Percentiles rank a stretch among this genome's conserved stretches.
Conservation (phyloP, 2,329 filamentous ascomycete species). For the Westerdykella ornata region DNA sequence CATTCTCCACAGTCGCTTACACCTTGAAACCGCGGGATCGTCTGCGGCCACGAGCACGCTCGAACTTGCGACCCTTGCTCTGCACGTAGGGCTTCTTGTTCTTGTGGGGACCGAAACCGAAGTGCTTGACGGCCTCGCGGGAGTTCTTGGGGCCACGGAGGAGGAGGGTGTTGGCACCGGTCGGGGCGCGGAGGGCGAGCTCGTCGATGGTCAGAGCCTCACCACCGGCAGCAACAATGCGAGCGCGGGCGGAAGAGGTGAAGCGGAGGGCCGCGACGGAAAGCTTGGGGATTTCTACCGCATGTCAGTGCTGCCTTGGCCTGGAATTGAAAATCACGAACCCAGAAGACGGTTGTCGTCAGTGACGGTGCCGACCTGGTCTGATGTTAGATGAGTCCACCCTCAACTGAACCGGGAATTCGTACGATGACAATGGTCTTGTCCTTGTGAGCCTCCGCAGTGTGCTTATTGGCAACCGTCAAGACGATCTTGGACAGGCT, state of each 20-base stretch:
- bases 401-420: constrained; percentile 1
- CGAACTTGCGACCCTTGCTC: constrained; percentile 99
- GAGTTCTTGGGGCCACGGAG: constrained; percentile 98
- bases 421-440: constrained; percentile 77
- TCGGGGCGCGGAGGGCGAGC: constrained; percentile 89
- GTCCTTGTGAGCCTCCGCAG: constrained; percentile 54
- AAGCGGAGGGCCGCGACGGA: constrained; percentile 92
- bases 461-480: constrained; percentile 48
- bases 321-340: constrained; percentile 4
- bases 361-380: constrained; percentile 74
- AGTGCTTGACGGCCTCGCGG: constrained; percentile 98
- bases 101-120: constrained; percentile 95
- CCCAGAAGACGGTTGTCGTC: constrained; percentile 74
- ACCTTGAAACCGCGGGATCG: constrained; percentile 99
- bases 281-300: constrained; percentile 78
- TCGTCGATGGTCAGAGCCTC: constrained; percentile 95
- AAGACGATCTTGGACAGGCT: constrained; percentile 85
- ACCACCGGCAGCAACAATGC: constrained; percentile 88
- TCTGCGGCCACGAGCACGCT: constrained; percentile 97
- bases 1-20: constrained; percentile 50
- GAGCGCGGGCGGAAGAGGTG: constrained; percentile 89
- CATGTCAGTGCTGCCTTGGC: constrained; percentile 38
- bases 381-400: constrained; percentile 10
- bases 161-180: constrained; percentile 92
- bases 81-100: constrained; percentile 98